phyloP scores from a whole-genome alignment of 2,329 filamentous ascomycete genomes.

The Penicillium hordei region DNA sequence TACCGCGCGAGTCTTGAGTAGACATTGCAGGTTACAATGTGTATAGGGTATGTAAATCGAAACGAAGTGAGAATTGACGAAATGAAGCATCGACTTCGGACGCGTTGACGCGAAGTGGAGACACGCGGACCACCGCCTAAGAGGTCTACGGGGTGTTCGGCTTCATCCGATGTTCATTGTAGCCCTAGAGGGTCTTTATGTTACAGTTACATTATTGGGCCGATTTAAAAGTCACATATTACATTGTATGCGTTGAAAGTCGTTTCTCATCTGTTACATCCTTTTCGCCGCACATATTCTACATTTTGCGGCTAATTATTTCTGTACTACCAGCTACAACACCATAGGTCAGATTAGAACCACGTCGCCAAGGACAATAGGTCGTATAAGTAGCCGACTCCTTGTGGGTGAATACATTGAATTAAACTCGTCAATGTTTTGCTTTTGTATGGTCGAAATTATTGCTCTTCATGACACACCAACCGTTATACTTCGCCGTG shows the following conservation, averaged over 20 bases:
- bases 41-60: neutral
- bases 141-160: neutral
- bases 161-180: neutral
- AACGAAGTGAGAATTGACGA: neutral
- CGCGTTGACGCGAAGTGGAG: conserved; percentile 17
- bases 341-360: neutral
- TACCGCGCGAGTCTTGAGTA: conserved; percentile 37
- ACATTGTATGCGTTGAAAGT: too few species aligned
- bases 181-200: neutral
- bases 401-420: neutral
- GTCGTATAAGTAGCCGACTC: too few species aligned
- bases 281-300: neutral
- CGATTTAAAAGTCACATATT: neutral
- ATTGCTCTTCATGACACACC: conserved; percentile 16
- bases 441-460: conserved; percentile 8
- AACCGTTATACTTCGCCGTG: conserved; percentile 18
- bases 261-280: neutral
- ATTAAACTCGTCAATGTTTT: neutral
- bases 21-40: conserved; percentile 31
- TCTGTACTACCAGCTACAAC: neutral
- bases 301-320: neutral
- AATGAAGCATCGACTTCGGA: conserved; percentile 18
- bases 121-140: conserved; percentile 39
- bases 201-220: neutral
- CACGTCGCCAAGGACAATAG: neutral